Conservation (phyloP, 495 filamentous ascomycete genomes). For the Penicillium alfredii region DNA sequence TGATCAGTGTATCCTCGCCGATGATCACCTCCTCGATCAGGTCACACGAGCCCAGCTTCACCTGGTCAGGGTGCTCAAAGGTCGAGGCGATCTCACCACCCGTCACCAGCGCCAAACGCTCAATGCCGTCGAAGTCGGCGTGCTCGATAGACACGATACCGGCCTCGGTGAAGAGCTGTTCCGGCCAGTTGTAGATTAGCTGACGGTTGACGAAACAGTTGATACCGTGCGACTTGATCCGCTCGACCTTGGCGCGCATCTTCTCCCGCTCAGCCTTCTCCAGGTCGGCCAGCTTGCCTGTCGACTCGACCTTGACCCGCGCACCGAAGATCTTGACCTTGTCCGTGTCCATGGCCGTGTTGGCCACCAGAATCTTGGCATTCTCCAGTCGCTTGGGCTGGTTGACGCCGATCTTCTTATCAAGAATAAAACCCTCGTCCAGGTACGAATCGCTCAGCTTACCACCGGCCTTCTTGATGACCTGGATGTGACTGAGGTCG, state of each 20-base stretch:
- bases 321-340: slow-evolving; percentile 99
- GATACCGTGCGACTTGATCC: slow-evolving; percentile 97
- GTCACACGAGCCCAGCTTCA: slow-evolving; percentile 93
- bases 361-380: slow-evolving; percentile 94
- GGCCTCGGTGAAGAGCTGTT: slow-evolving; percentile 95
- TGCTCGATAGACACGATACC: slow-evolving; percentile 98
- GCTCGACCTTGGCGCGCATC: slow-evolving; percentile 98
- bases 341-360: slow-evolving; percentile 98
- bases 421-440: slow-evolving; percentile 95
- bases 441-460: slow-evolving; percentile 96
- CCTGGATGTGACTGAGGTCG: slow-evolving; percentile 95
- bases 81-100: slow-evolving; percentile 96
- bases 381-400: slow-evolving; percentile 96
- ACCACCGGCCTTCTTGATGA: slow-evolving; percentile 98
- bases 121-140: slow-evolving; percentile 97
- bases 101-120: slow-evolving; percentile 89
- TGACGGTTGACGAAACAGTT: slow-evolving; percentile 99
- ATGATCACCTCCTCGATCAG: slow-evolving; percentile 97
- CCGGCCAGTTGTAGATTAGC: slow-evolving; percentile 99
- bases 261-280: slow-evolving; percentile 98
- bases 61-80: slow-evolving; percentile 94
- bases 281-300: slow-evolving; percentile 90
- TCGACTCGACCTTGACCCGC: slow-evolving; percentile 86
- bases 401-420: slow-evolving; percentile 98
- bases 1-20: slow-evolving; percentile 93